Conservation (phyloP, 495 filamentous ascomycete genomes). For the Immersiella caudata region DNA sequence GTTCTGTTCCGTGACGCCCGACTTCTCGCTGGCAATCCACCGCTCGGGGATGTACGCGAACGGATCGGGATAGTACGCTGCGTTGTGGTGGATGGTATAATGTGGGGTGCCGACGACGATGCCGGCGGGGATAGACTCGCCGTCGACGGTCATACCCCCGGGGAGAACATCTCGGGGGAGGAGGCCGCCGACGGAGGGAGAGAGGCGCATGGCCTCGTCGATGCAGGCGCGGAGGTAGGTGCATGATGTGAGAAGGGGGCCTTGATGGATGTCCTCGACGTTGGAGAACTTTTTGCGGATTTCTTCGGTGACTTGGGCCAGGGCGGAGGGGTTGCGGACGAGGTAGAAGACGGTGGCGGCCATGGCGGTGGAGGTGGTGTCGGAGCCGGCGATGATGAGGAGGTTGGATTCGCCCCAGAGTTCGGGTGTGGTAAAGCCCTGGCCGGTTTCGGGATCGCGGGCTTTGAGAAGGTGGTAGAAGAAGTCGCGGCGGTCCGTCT, state of each 20-base stretch:
- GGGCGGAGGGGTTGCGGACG: slow-evolving; percentile 54
- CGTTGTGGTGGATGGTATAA: slow-evolving; percentile 61
- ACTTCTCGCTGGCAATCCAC: slow-evolving; percentile 47
- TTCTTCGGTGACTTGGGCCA: slow-evolving; percentile 53
- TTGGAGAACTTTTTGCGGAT: slow-evolving; percentile 52
- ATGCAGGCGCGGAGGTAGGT: slow-evolving; percentile 64
- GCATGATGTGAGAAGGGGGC: slow-evolving; percentile 56
- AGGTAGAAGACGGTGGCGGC: slow-evolving; percentile 69
- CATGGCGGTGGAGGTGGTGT: slow-evolving; percentile 68
- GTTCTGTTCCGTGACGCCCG: slow-evolving; percentile 34
- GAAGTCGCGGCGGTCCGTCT: slow-evolving; percentile 65
- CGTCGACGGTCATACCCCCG: slow-evolving; percentile 62
- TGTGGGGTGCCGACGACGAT: slow-evolving; percentile 56
- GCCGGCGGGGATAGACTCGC: slow-evolving; percentile 55
- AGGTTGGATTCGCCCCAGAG: slow-evolving; percentile 73
- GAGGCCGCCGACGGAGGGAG: slow-evolving; percentile 63
- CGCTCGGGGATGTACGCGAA: slow-evolving; percentile 58
- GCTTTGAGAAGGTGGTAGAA: slow-evolving; percentile 63
- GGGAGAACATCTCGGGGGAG: slow-evolving; percentile 64
- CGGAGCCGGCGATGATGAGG: slow-evolving; percentile 62
- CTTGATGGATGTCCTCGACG: slow-evolving; percentile 56
- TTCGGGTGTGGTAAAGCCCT: slow-evolving; percentile 66
- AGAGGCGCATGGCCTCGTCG: slow-evolving; percentile 73
- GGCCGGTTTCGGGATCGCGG: slow-evolving; percentile 62
- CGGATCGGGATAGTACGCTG: slow-evolving; percentile 54